Evolutionary conservation across 2,329 filamentous ascomycete species (phyloP).

Genomic region (Pseudocercospora crystallina): DNA sequence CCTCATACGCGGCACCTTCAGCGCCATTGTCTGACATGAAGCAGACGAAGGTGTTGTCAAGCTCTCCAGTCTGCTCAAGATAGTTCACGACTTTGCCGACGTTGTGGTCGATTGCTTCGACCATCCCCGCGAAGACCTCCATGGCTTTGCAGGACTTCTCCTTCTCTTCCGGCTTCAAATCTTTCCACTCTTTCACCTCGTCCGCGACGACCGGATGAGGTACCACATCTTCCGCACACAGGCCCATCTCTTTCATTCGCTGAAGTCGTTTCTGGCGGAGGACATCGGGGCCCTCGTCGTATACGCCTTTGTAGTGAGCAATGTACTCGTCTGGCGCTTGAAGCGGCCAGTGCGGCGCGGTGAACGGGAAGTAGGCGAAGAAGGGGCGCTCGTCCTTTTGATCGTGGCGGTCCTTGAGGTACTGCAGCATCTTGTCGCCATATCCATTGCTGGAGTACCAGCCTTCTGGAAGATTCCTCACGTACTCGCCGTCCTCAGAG

Average conservation of each 20-base stretch:
- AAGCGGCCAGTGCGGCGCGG: conserved; percentile 64
- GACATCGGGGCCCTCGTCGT: conserved; percentile 61
- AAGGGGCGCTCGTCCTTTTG: conserved; percentile 49
- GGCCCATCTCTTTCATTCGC: conserved; percentile 57
- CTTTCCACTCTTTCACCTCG: conserved; percentile 50
- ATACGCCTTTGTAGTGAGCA: conserved; percentile 58
- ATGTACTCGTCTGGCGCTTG: conserved; percentile 59
- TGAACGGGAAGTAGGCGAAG: conserved; percentile 62
- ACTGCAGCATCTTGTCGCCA: conserved; percentile 41
- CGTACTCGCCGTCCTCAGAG: conserved; percentile 41
- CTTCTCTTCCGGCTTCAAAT: conserved; percentile 48
- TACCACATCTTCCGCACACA: conserved; percentile 53
- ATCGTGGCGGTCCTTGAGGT: conserved; percentile 38
- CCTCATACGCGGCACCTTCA: conserved; percentile 60
- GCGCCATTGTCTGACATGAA: conserved; percentile 66
- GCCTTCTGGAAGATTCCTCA: conserved; percentile 38
- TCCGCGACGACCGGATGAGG: conserved; percentile 53
- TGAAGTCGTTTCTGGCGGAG: conserved; percentile 55
- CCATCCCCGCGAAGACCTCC: conserved; percentile 65
- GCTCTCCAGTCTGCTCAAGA: conserved; percentile 55
- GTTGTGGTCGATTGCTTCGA: conserved; percentile 61
- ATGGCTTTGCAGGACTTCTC: conserved; percentile 54
- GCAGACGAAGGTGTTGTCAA: conserved; percentile 64
- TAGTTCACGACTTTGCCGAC: conserved; percentile 61
- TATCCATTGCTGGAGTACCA: conserved; percentile 44